Percentiles rank a stretch among this genome's conserved stretches.
Conservation (phyloP, 2,329 filamentous ascomycete genomes). For the Penicillium paneum region DNA sequence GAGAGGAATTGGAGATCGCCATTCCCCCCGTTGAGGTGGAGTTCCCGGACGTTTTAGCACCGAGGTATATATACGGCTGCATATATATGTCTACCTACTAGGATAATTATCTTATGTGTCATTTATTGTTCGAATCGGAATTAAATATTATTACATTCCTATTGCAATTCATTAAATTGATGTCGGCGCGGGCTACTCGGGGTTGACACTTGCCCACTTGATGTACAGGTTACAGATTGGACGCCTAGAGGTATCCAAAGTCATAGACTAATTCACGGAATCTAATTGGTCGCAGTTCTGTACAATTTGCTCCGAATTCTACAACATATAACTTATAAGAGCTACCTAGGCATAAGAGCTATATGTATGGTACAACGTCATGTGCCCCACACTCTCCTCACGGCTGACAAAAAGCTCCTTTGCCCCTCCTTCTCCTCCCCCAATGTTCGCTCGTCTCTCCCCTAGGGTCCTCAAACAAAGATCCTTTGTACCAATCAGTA, state of each 20-base stretch:
- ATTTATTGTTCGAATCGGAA: neutral
- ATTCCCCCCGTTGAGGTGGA: neutral
- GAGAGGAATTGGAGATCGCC: conserved; percentile 1
- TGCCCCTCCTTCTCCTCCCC: conserved; percentile 4
- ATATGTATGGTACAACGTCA: neutral
- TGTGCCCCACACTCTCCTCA: conserved; percentile 16
- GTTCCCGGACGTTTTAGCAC: neutral
- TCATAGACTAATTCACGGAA: neutral
- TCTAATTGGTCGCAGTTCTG: neutral
- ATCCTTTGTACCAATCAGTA: conserved; percentile 14
- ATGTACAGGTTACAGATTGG: neutral
- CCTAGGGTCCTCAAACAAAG: conserved; percentile 24
- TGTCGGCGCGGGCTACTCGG: too few relatives aligned
- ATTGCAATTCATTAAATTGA: neutral
- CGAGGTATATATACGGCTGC: neutral
- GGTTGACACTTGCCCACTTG: too few relatives aligned
- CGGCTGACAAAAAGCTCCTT: conserved; percentile 15
- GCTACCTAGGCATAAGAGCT: neutral
- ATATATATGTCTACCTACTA: neutral
- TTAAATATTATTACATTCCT: neutral
- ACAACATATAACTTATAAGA: neutral
- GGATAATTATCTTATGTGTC: neutral
- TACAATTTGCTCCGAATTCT: neutral
- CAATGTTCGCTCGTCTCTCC: conserved; percentile 27
- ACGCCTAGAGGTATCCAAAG: neutral